Conservation (phyloP, 148 eudicot species). For the Limonium bicolor region DNA sequence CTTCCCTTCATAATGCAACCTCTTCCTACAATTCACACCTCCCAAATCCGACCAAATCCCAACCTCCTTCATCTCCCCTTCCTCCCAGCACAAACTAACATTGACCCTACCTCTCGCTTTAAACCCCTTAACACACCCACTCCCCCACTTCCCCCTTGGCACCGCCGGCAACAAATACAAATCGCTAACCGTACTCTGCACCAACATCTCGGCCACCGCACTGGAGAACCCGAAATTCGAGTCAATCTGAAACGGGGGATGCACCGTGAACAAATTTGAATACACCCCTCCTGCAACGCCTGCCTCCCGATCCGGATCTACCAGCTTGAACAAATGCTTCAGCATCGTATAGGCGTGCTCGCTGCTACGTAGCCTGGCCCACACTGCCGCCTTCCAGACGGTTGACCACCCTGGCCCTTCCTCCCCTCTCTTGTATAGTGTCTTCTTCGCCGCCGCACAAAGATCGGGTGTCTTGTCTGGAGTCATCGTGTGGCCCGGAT, state of each 20-base stretch:
- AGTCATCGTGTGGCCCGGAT: slow-evolving; percentile 62
- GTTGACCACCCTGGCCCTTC: slow-evolving; percentile 95
- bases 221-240: slow-evolving; percentile 71
- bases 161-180: slow-evolving; percentile 60
- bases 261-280: slow-evolving; percentile 60
- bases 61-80: slow-evolving; percentile 51
- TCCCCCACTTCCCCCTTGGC: slow-evolving; percentile 61
- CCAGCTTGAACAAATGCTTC: slow-evolving; percentile 60
- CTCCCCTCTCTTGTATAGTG: slow-evolving; percentile 53
- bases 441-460: slow-evolving; percentile 50
- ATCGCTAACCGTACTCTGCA: slow-evolving; percentile 61
- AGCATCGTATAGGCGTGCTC: slow-evolving; percentile 65
- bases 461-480: slow-evolving; percentile 50
- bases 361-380: slow-evolving; percentile 57
- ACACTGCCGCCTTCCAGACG: slow-evolving; percentile 59
- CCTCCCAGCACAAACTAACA: slow-evolving; percentile 51
- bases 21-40: slow-evolving; percentile 13
- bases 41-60: slow-evolving; percentile 42
- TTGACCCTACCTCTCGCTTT: slow-evolving; percentile 63
- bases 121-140: slow-evolving; percentile 64
- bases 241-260: slow-evolving; percentile 78
- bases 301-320: slow-evolving; percentile 44
- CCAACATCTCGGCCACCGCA: slow-evolving; percentile 79
- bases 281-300: slow-evolving; percentile 60
- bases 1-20: slow-evolving; percentile 35